Conservation (phyloP, 805 yeast genomes). For the Komagataella phaffii region DNA sequence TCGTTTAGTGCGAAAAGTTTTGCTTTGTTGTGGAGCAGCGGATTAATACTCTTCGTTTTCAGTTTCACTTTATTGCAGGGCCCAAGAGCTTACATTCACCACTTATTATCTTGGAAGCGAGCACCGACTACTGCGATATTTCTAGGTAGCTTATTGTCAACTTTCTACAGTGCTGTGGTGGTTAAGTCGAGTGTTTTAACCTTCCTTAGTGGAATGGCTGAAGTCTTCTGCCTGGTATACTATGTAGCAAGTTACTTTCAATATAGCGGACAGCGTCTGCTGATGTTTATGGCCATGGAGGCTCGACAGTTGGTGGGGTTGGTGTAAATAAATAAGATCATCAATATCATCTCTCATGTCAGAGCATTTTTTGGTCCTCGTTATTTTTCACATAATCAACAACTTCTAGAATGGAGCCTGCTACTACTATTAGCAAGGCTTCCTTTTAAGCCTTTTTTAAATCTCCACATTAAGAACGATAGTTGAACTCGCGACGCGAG, state of each 20-base stretch:
- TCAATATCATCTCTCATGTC: too few species aligned
- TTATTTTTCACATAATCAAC: too few species aligned
- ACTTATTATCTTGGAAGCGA: conserved; percentile 62
- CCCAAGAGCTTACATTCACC: conserved; percentile 66
- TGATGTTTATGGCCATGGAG: too few species aligned
- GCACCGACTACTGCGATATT: conserved; percentile 71
- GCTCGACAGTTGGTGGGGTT: too few species aligned
- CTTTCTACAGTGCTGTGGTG: conserved; percentile 66
- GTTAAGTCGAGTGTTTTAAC: conserved; percentile 66
- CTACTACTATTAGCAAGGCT: too few species aligned
- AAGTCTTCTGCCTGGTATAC: conserved; percentile 77
- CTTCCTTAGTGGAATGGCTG: conserved; percentile 58
- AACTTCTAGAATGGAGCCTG: too few species aligned
- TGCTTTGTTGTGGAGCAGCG: conserved; percentile 84
- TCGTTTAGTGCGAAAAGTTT: conserved; percentile 86
- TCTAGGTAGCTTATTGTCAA: conserved; percentile 65
- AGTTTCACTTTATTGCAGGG: conserved; percentile 92
- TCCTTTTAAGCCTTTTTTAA: too few species aligned
- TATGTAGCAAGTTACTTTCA: conserved; percentile 92
- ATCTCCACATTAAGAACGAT: too few species aligned
- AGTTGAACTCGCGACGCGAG: too few species aligned
- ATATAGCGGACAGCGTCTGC: too few species aligned
- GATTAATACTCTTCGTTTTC: conserved; percentile 72
- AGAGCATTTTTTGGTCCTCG: too few species aligned
- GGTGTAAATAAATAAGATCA: too few species aligned